Conservation (phyloP, 2,329 filamentous ascomycete species). For the Cytospora leucostoma region DNA sequence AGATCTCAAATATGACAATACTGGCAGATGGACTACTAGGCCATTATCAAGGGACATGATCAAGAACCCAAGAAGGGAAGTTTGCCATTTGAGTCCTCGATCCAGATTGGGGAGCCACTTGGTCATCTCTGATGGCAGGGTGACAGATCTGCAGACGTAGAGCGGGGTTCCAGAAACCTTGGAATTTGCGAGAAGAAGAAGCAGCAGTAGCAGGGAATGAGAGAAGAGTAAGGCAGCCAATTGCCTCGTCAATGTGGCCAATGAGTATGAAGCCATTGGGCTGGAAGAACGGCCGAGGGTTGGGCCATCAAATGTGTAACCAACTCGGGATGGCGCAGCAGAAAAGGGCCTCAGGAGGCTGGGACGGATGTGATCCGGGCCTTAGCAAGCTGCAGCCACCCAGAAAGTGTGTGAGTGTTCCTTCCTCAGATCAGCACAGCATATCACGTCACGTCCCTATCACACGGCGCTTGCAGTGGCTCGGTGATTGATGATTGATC, state of each 20-base stretch:
- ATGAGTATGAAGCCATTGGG: not conserved
- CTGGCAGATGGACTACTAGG: not conserved
- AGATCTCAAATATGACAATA: not conserved
- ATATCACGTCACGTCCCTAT: not conserved
- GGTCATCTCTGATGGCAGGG: too few relatives aligned
- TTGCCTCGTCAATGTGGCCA: not conserved
- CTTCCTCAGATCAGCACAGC: not conserved
- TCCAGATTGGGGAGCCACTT: too few relatives aligned
- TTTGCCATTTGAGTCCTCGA: too few relatives aligned
- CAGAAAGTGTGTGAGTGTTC: not conserved
- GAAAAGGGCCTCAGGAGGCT: not conserved
- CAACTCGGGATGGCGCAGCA: conserved; percentile 8
- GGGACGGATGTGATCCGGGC: conserved; percentile 18
- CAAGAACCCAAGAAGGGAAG: too few relatives aligned
- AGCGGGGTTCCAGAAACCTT: not conserved
- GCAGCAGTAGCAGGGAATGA: not conserved
- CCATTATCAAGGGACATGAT: too few relatives aligned
- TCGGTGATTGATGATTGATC: not conserved
- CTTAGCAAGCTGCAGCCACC: not conserved
- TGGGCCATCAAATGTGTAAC: conserved; percentile 11
- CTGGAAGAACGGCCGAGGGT: not conserved
- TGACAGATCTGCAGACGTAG: too few relatives aligned
- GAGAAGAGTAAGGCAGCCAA: not conserved
- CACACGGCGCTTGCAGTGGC: not conserved
- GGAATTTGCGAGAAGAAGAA: not conserved